Percentiles rank a stretch among this genome's conserved stretches.
These are phyloP conservation scores for Botryotinia calthae DNA, from an alignment of 2,329 filamentous ascomycete species.

Conservation along the genomic window DNA sequence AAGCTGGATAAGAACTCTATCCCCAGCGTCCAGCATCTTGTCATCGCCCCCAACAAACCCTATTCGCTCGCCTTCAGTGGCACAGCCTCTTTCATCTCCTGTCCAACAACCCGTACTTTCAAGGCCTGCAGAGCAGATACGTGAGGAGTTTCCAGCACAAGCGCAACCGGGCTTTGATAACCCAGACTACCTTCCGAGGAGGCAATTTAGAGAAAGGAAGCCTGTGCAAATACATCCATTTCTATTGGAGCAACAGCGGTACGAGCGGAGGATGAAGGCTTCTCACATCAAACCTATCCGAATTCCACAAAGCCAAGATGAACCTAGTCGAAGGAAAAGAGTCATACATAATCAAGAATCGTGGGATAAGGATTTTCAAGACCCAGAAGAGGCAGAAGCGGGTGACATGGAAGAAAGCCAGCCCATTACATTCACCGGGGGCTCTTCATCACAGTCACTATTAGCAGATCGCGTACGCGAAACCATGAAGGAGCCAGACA, in stretches of 20 bases:
- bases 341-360: conserved; percentile 26
- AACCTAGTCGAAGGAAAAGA: conserved; percentile 21
- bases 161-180: neutral
- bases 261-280: conserved; percentile 34
- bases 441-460: conserved; percentile 23
- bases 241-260: conserved; percentile 37
- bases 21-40: conserved; percentile 37
- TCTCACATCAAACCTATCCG: conserved; percentile 35
- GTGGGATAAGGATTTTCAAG: conserved; percentile 31
- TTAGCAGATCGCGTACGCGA: neutral
- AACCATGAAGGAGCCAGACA: neutral
- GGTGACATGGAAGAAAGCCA: conserved; percentile 30
- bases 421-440: conserved; percentile 29
- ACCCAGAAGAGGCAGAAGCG: conserved; percentile 19
- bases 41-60: conserved; percentile 28
- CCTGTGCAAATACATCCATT: conserved; percentile 39
- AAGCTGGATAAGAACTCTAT: conserved; percentile 42
- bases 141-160: neutral
- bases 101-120: neutral
- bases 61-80: conserved; percentile 18
- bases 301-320: conserved; percentile 31
- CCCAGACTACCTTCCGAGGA: neutral
- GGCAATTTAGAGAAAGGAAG: conserved; percentile 32
- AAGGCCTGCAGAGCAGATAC: neutral
- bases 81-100: neutral